Evolutionary conservation across 2,329 filamentous ascomycete species (phyloP).

Genomic region (Xylaria sp.): DNA sequence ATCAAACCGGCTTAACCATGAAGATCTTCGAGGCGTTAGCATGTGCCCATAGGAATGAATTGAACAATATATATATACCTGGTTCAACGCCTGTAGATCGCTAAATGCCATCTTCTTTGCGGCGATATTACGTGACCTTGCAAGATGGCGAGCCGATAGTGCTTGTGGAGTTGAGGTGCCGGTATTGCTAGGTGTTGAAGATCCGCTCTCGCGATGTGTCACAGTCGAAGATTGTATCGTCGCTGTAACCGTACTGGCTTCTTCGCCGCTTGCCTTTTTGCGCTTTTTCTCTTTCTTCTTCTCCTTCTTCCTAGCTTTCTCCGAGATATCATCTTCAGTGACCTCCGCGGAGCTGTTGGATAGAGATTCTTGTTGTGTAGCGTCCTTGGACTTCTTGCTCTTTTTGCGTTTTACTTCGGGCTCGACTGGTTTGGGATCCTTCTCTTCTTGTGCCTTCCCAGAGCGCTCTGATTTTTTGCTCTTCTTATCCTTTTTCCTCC

Average conservation of each 20-base stretch:
- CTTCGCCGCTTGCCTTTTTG: slow-evolving; percentile 54
- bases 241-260: slow-evolving; percentile 39
- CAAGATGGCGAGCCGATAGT: slow-evolving; percentile 74
- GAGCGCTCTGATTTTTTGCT: slow-evolving; percentile 47
- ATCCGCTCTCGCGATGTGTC: slow-evolving; percentile 51
- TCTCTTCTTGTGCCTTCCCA: slow-evolving; percentile 45
- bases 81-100: slow-evolving; percentile 84
- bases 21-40: slow-evolving; percentile 49
- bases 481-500: slow-evolving; percentile 48
- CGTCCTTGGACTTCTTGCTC: slow-evolving; percentile 49
- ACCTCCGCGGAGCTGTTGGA: slow-evolving; percentile 43
- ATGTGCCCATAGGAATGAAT: slow-evolving; percentile 1
- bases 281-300: slow-evolving; percentile 56
- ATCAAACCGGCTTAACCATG: slow-evolving; percentile 51
- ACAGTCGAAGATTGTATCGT: slow-evolving; percentile 44
- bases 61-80: slow-evolving; percentile 67
- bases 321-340: slow-evolving; percentile 43
- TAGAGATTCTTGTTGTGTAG: slow-evolving; percentile 50
- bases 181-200: slow-evolving; percentile 55
- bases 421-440: slow-evolving; percentile 21
- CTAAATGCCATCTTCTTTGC: slow-evolving; percentile 87
- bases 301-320: slow-evolving; percentile 61
- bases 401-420: slow-evolving; percentile 44
- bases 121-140: slow-evolving; percentile 84
- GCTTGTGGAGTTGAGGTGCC: slow-evolving; percentile 60